phyloP scores from a whole-genome alignment of 2,329 filamentous ascomycete species.

The Beauveria scarabaeidicola region DNA sequence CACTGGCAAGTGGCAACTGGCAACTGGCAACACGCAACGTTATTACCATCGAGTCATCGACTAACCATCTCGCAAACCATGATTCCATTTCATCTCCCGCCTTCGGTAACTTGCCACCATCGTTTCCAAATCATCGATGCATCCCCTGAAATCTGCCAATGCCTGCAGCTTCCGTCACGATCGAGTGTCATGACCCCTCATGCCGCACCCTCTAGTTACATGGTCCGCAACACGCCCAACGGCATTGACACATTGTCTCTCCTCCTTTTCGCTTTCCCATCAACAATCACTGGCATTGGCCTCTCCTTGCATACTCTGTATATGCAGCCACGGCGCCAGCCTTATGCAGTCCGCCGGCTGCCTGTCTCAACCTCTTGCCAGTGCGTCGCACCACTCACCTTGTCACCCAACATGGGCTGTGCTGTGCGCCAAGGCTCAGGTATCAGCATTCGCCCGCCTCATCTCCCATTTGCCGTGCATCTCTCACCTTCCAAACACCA shows the following conservation, averaged over 20 bases:
- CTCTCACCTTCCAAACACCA: not conserved
- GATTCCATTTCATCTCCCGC: no score
- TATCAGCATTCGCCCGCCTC: not conserved
- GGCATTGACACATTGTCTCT: not conserved
- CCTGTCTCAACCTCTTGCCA: not conserved
- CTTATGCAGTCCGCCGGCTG: not conserved
- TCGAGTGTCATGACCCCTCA: not conserved
- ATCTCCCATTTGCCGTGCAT: not conserved
- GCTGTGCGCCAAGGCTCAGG: constrained; percentile 1
- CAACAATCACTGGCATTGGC: not conserved
- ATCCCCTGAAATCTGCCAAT: not conserved
- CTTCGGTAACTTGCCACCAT: no score
- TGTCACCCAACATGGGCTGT: not conserved
- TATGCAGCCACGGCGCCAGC: not conserved
- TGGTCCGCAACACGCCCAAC: not conserved
- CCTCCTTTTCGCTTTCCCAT: not conserved
- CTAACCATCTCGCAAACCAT: no score
- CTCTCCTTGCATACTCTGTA: not conserved
- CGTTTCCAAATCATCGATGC: not conserved
- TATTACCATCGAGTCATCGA: no score
- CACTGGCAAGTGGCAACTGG: no score
- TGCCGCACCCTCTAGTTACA: not conserved
- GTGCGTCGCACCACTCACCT: not conserved
- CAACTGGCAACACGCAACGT: not conserved
- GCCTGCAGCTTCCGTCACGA: not conserved